Percentiles rank a stretch among this genome's conserved stretches.
These are phyloP conservation scores for Tieghemostelium lacteum DNA, from an alignment of 78 protist genomes.

Conservation along the genomic window DNA sequence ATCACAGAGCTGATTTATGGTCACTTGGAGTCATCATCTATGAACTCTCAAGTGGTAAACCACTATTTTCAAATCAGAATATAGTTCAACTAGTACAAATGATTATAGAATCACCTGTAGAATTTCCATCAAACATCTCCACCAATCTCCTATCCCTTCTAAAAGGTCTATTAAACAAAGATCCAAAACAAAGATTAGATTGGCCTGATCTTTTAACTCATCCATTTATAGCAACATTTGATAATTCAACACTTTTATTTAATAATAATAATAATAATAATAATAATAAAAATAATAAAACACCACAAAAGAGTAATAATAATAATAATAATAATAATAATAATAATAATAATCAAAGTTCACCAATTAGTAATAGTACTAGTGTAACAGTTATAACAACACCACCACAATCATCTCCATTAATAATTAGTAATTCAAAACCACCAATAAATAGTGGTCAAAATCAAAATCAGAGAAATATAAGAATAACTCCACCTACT, in stretches of 20 bases:
- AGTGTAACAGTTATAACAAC: not conserved
- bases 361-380: not conserved
- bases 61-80: conserved; percentile 92
- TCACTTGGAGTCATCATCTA: conserved; percentile 91
- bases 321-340: not conserved
- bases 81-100: conserved; percentile 6
- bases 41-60: conserved; percentile 91
- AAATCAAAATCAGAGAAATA: not conserved
- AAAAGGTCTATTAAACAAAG: conserved; percentile 85
- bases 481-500: not conserved
- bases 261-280: not conserved
- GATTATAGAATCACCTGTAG: not conserved
- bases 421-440: not conserved
- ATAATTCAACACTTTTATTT: not conserved
- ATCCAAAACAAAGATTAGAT: conserved; percentile 77
- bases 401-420: not conserved
- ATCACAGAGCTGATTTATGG: conserved; percentile 96
- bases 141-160: conserved; percentile 10
- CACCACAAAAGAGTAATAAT: not conserved
- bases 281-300: not conserved
- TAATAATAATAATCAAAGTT: not conserved
- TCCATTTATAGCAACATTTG: conserved; percentile 79
- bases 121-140: not conserved
- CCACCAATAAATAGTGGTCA: not conserved
- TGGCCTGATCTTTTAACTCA: conserved; percentile 92